These are phyloP conservation scores for Alternaria triticimaculans DNA, from an alignment of 2,329 filamentous ascomycete species.

Conservation along the genomic window DNA sequence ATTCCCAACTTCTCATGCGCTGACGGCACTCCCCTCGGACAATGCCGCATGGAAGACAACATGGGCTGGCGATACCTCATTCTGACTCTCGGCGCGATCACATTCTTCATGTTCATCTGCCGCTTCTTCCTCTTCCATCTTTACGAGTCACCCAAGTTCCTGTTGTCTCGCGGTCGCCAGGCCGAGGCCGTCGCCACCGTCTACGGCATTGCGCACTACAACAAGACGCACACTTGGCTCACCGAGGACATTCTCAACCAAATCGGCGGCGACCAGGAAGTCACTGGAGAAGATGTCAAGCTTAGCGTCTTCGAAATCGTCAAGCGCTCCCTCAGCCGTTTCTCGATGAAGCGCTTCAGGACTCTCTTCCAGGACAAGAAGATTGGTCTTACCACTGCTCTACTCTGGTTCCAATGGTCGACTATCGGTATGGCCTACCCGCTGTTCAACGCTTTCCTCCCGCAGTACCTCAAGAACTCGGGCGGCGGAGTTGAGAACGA, in stretches of 20 bases:
- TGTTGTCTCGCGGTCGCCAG: slow-evolving; percentile 78
- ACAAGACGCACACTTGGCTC: slow-evolving; percentile 61
- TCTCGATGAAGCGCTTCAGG: slow-evolving; percentile 70
- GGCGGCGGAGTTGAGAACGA: slow-evolving; percentile 40
- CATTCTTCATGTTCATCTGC: slow-evolving; percentile 76
- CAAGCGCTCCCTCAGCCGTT: slow-evolving; percentile 66
- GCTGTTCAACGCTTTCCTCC: slow-evolving; percentile 89
- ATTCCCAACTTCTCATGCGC: slow-evolving; percentile 70
- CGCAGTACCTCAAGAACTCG: slow-evolving; percentile 76
- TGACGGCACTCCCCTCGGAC: slow-evolving; percentile 10
- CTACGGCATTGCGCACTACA: slow-evolving; percentile 77
- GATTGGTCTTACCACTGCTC: slow-evolving; percentile 56
- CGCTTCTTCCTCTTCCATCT: slow-evolving; percentile 83
- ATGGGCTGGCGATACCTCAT: slow-evolving; percentile 79
- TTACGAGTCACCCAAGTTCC: slow-evolving; percentile 84
- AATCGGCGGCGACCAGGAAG: slow-evolving; percentile 58
- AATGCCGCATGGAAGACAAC: slow-evolving; percentile 62
- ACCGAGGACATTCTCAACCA: slow-evolving; percentile 70
- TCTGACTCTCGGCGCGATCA: slow-evolving; percentile 72
- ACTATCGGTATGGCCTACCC: slow-evolving; percentile 87
- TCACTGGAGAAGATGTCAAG: slow-evolving; percentile 43
- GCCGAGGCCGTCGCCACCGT: slow-evolving; percentile 80
- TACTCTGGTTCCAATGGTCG: slow-evolving; percentile 81
- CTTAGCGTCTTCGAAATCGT: slow-evolving; percentile 59
- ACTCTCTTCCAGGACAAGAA: slow-evolving; percentile 65